A percentile compares a stretch with the other conserved stretches of the same genome.
Conservation (phyloP, 2,329 filamentous ascomycete genomes). For the Fusarium nisikadoi region DNA sequence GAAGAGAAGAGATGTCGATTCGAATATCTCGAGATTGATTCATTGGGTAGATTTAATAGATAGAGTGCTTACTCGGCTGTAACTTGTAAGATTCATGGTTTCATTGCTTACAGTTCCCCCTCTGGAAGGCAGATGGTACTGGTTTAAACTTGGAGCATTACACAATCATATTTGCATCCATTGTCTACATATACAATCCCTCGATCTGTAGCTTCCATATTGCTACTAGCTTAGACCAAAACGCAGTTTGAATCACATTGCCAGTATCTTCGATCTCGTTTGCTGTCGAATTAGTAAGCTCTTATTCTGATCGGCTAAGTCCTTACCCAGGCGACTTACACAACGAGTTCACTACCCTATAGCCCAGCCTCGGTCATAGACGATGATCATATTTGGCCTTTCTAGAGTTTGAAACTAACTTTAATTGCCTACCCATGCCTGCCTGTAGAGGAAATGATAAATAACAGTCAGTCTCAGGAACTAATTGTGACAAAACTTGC, state of each 20-base stretch:
- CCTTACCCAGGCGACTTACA: background rate
- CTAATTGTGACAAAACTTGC: background rate
- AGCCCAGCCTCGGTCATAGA: background rate
- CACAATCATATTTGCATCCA: background rate
- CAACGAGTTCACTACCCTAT: background rate
- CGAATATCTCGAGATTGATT: background rate
- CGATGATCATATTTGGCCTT: too few relatives aligned
- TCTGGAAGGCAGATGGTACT: background rate
- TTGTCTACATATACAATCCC: too few relatives aligned
- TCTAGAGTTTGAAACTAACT: background rate
- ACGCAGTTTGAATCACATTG: too few relatives aligned
- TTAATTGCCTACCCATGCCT: too few relatives aligned
- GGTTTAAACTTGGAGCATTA: background rate
- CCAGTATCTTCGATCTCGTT: too few relatives aligned
- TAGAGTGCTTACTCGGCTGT: background rate
- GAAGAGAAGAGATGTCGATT: background rate
- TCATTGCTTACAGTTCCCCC: background rate
- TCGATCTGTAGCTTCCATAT: accelerated
- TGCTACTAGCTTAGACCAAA: too few relatives aligned
- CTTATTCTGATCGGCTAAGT: background rate
- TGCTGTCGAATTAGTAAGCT: too few relatives aligned
- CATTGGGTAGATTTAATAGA: too few relatives aligned
- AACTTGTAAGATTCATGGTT: background rate
- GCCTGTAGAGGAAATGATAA: too few relatives aligned
- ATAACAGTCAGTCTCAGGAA: accelerated